Evolutionary conservation across 108 stramenopile genomes (phyloP), one percentile per base, ranked within the genome.

Genomic region (Conticribra guillardii): DNA sequence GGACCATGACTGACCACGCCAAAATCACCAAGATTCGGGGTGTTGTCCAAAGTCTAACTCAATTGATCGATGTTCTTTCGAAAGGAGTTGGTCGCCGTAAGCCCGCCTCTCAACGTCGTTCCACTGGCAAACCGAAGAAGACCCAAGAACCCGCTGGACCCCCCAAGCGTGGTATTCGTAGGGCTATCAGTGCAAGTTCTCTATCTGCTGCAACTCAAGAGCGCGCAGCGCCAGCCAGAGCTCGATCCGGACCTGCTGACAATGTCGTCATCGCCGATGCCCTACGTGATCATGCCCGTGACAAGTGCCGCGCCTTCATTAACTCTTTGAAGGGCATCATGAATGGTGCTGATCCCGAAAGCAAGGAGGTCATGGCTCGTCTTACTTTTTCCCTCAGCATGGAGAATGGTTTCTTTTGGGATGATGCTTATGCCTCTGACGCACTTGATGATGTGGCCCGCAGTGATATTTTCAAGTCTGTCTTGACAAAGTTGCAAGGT

Each of bases 391-490:
- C 96, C 16, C 73, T 93, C 31, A 87, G 82, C 54, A 90, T 89
- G 87, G 95, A 96, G 76, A 93, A 93, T 64, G 98, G 96, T 19
- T 99, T 99, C 85, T 90, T 97, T 69, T 97, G 97, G 96, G 87
- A 98, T 73, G 96, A 97, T 69, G 81, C 71, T 2, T 99, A 99
- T 71, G 97, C 98, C 31, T 95, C 96, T 7, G 84, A 87, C 46
- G 84, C 89, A 45, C 84, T 98, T 14, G 94, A 99, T 77, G 80
- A 82, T 19, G 73, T 96, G 53, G 67, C 93, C 22, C 82, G 89
- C 65, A 93, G 89, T 69, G 64, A 73, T 0, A 82, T 83, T 26
- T 90, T 83, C 68, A 90, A 88, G 65, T 83, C 82, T 1, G 91
- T 92, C 9, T 79, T 95, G 32, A 90, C 90, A 64, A 95, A 95